phyloP scores from a whole-genome alignment of 495 filamentous ascomycete genomes.

The Penicillium manginii region DNA sequence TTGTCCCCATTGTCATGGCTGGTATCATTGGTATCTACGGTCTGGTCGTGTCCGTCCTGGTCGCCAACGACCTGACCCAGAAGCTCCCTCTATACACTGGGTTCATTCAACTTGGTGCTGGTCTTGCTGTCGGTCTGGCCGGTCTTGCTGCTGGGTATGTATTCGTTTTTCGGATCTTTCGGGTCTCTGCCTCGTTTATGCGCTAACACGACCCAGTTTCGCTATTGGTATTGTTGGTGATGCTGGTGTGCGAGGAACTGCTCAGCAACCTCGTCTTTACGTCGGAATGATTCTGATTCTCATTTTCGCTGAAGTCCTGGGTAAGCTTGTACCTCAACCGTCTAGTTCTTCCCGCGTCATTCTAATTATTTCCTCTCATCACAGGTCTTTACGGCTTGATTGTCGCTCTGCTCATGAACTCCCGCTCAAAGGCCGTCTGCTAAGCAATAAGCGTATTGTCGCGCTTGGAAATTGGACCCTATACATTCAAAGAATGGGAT shows the following conservation, averaged over 20 bases:
- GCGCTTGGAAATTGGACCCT: slow-evolving; percentile 15
- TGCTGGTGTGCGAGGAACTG: slow-evolving; percentile 96
- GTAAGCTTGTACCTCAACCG: slow-evolving; percentile 52
- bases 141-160: slow-evolving; percentile 91
- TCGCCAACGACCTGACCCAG: slow-evolving; percentile 90
- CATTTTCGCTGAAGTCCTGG: slow-evolving; percentile 99
- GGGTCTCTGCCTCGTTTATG: neutral
- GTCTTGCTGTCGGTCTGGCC: slow-evolving; percentile 92
- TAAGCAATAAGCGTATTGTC: slow-evolving; percentile 28
- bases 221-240: slow-evolving; percentile 99
- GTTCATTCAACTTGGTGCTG: slow-evolving; percentile 97
- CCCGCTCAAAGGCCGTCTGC: slow-evolving; percentile 50
- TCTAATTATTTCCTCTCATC: slow-evolving; percentile 1
- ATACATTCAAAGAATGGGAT: slow-evolving; percentile 3
- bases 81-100: slow-evolving; percentile 83
- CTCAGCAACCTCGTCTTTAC: slow-evolving; percentile 95
- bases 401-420: slow-evolving; percentile 99
- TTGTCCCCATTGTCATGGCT: slow-evolving; percentile 99
- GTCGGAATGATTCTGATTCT: slow-evolving; percentile 99
- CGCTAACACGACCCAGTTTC: slow-evolving; percentile 57
- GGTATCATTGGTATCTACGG: slow-evolving; percentile 99
- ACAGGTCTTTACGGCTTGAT: slow-evolving; percentile 96
- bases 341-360: neutral
- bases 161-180: neutral
- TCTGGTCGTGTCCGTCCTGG: slow-evolving; percentile 96